Percentiles rank a stretch among this genome's conserved stretches.
Conservation (phyloP, 1,284 basidiomycete species). For the Phlebopus sp. region DNA sequence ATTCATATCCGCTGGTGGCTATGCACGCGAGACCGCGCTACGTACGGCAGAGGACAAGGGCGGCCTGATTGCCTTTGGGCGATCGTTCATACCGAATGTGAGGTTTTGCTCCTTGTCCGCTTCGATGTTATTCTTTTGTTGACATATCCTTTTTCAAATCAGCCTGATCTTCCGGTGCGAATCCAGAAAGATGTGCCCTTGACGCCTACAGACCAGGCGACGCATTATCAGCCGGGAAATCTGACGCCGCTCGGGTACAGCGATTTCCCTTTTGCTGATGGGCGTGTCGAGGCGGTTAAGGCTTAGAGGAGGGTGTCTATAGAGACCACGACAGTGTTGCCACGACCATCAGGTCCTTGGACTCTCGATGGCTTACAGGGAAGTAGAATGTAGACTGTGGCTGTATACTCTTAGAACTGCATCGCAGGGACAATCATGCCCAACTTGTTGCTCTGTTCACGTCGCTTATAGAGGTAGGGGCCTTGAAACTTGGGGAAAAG, state of each 20-base stretch:
- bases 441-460: too few relatives aligned
- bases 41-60: constrained; percentile 21
- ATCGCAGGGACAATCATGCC: too few relatives aligned
- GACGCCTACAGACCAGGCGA: constrained; percentile 15
- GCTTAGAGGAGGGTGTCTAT: too few relatives aligned
- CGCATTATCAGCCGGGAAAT: constrained; percentile 18
- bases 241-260: constrained; percentile 19
- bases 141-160: too few relatives aligned
- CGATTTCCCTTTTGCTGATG: constrained; percentile 23
- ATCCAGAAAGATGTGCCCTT: constrained; percentile 16
- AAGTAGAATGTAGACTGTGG: too few relatives aligned
- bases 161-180: constrained; percentile 15
- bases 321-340: too few relatives aligned
- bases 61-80: constrained; percentile 45
- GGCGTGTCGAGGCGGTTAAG: constrained; percentile 2
- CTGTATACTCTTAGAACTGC: too few relatives aligned
- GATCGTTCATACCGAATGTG: constrained; percentile 29
- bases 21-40: constrained; percentile 20
- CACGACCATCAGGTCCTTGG: too few relatives aligned
- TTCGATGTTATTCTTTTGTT: too few relatives aligned
- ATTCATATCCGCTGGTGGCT: constrained; percentile 49
- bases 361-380: too few relatives aligned
- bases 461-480: too few relatives aligned
- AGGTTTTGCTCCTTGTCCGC: background rate
- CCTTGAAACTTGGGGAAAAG: too few relatives aligned